Base-by-base conservation (phyloP, 345 rosid genomes). In the Eutrema japonicum region DNA sequence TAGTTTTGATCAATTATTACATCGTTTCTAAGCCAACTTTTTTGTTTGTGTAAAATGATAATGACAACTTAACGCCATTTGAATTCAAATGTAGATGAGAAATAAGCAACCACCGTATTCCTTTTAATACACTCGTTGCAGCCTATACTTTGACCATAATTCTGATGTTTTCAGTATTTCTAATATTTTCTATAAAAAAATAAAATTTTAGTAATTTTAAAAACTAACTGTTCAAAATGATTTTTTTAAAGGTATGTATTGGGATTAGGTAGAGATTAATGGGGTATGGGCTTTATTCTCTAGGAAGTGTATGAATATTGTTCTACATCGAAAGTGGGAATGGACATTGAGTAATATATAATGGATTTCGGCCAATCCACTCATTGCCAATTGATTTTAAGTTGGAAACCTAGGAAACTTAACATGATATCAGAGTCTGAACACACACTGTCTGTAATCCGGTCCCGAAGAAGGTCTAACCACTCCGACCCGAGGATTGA, bases 11-110 rank as follows among this genome's bases (percentile, higher is more conserved):
- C 9, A 29, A 26, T 33, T 43, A 41, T 41, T 13, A 61, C 12
- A 6, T 14, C 14, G 33, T 13, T 36, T 57, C 47, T 14, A 57
- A 13, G 27, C 47, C 47, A 50, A 32, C 30, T 11, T 11, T 54
- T 18, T 38, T 26, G 51, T 68, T n/a, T 70, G 46, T 41, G 60
- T 66, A 36, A 66, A 66, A 22, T 51, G 46, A 49, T 7, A 8
- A 16, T 36, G 14, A 12, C 35, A 40, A 41, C 22, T 41, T 41
- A 5, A 60, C 12, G 9, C 46, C 30, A 58, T 37, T 45, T n/a
- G 2, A 10, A n/a, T 32, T 46, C 41, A 33, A 35, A 48, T 35
- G 8, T 22, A 48, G 5, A 10, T 33, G 3, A 26, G 45, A 35
- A 65, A 48, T 16, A 30, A 18, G 46, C 36, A 36, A 49, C 41